These are phyloP conservation scores for Barbatosphaeria neglecta DNA, from an alignment of 495 filamentous ascomycete species.

Conservation along the genomic window DNA sequence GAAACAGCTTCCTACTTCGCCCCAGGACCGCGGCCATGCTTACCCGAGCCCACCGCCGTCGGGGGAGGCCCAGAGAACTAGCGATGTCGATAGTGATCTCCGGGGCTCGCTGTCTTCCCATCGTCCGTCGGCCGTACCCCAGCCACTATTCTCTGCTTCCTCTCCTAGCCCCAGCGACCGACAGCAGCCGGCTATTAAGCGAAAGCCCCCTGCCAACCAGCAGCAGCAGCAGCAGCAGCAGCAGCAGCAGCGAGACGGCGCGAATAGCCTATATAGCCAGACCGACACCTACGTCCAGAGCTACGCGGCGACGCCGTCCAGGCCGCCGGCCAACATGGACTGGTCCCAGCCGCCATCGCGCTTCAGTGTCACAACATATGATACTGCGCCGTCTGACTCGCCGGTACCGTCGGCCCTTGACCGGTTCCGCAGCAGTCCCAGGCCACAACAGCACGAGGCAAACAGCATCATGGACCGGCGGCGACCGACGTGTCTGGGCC, in stretches of 20 bases:
- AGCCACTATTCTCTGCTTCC: not conserved
- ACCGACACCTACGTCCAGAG: slow-evolving; percentile 7
- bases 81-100: slow-evolving; percentile 8
- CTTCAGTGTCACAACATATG: slow-evolving; percentile 63
- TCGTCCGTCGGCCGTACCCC: not conserved
- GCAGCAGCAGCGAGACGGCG: not conserved
- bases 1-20: slow-evolving; percentile 4
- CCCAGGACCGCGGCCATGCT: slow-evolving; percentile 8
- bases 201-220: slow-evolving; percentile 3
- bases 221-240: not conserved
- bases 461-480: slow-evolving; percentile 25
- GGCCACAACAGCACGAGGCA: slow-evolving; percentile 9
- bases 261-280: not conserved
- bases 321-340: slow-evolving; percentile 10
- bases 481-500: slow-evolving; percentile 11
- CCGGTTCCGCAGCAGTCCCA: slow-evolving; percentile 4
- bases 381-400: slow-evolving; percentile 45
- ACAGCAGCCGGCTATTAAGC: not conserved
- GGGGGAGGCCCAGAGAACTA: slow-evolving; percentile 9
- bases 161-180: not conserved
- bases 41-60: slow-evolving; percentile 26
- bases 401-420: slow-evolving; percentile 20
- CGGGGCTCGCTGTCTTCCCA: slow-evolving; percentile 6
- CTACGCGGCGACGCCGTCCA: slow-evolving; percentile 8
- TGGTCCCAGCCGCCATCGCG: slow-evolving; percentile 50